Evolutionary conservation across 371 early-diverging fungal genomes (phyloP).

Genomic region (Syncephalastrum racemosum): DNA sequence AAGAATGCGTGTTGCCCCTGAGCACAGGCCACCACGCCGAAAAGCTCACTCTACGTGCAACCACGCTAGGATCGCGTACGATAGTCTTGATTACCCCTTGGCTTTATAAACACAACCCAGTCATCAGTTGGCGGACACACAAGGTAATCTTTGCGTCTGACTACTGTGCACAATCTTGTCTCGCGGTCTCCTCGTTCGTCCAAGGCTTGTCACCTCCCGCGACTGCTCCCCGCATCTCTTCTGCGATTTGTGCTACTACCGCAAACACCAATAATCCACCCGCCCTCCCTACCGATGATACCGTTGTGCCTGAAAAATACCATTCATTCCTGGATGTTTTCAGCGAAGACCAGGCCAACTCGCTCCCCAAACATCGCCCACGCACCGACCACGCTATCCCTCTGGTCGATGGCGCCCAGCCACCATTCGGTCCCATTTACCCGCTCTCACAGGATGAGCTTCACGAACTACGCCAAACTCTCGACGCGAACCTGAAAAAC

Average conservation of each 20-base stretch:
- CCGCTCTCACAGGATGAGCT: constrained; percentile 29
- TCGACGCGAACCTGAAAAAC: constrained; percentile 22
- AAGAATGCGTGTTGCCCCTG: constrained; percentile 1
- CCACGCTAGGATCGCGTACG: constrained; percentile 5
- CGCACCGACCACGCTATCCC: constrained; percentile 19
- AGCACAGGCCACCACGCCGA: constrained; percentile 6
- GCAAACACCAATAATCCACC: not conserved
- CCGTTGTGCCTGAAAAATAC: constrained; percentile 15
- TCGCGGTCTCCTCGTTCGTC: not conserved
- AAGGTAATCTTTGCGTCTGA: not conserved
- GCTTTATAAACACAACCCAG: constrained; percentile 7
- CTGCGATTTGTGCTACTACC: not conserved
- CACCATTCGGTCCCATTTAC: constrained; percentile 32
- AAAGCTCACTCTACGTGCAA: not conserved
- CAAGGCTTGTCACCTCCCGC: not conserved
- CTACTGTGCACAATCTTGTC: not conserved
- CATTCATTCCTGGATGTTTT: constrained; percentile 17
- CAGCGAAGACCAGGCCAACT: constrained; percentile 13
- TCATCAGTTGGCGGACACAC: constrained; percentile 4
- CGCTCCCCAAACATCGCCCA: constrained; percentile 20
- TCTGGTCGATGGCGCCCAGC: constrained; percentile 16
- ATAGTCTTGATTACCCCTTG: constrained; percentile 16
- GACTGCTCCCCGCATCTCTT: not conserved
- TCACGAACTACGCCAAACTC: constrained; percentile 17
- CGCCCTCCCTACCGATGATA: too few relatives aligned